Evolutionary conservation across 2,329 filamentous ascomycete species (phyloP), one percentile per base, ranked within the genome.

Genomic region (Pseudocercospora crystallina): DNA sequence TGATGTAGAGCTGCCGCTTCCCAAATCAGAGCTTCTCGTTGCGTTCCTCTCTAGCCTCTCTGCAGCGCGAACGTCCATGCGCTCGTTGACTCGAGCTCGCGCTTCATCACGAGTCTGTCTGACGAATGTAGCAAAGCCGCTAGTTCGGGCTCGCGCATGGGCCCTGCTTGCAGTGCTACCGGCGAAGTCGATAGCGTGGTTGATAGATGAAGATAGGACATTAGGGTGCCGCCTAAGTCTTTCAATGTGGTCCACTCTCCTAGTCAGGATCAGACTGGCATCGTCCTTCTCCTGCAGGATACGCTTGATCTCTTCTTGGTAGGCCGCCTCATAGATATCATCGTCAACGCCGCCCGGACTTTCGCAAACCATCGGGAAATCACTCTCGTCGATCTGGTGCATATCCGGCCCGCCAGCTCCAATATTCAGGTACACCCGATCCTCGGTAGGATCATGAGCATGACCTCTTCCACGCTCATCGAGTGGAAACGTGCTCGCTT

Each of bases 261-360:
- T 68, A 0, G 72, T 78, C 10, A 79, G 69, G 51, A 85, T 87
- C 12, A 88, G 75, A 13, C 77, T 84, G 1, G 83, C 76, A 31
- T 68, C 64, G 20, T 71, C 68, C 5, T 54, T 56, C 55, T 72
- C 65, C 56, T 74, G 69, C 29, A 80, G 71, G 62, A 96, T 92
- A 12, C 85, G 80, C 51, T 86, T 80, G 26, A 94, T 81, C 71
- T 96, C 89, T 54, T 87, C 82, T 64, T 89, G 83, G 67, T 95
- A 96, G 0, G 92, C 92, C 1, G 81, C 83, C 68, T 95, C 89
- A 68, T 96, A 96, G 51, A 97, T 86, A 14, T 60, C 53, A n/a
- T 61, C 59, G 31, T 60, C 61, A 11, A 57, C 57, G 14, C 58
- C 58, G 5, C 53, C 50, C 10, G 58, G 59, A 34, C 54, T 54